Conservation (phyloP, 371 early-diverging fungal species). For the Mucor circinelloides region DNA sequence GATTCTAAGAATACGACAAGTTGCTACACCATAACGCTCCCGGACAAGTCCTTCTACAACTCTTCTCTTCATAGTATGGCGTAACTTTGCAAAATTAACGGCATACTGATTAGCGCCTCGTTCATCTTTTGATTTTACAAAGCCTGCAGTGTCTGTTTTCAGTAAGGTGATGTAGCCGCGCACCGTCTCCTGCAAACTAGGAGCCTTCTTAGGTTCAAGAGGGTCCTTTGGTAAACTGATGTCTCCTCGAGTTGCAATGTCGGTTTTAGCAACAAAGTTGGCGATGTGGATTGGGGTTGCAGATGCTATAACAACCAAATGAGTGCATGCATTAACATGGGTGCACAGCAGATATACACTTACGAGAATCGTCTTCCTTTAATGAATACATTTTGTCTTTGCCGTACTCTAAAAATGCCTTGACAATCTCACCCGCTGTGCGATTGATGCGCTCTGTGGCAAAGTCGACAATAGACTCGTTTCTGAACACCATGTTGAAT, state of each 20-base stretch:
- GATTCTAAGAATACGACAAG: conserved; percentile 75
- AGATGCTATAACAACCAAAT: conserved; percentile 29
- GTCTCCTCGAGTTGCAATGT: conserved; percentile 48
- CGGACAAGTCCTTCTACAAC: conserved; percentile 70
- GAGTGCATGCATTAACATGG: background rate
- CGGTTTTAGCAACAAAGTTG: conserved; percentile 50
- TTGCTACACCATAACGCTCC: conserved; percentile 76
- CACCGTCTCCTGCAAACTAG: conserved; percentile 50
- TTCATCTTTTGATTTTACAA: conserved; percentile 72
- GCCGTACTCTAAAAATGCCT: conserved; percentile 56
- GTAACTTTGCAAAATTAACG: conserved; percentile 64
- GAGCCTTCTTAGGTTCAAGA: conserved; percentile 44
- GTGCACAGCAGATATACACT: conserved; percentile 3
- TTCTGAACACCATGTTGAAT: conserved; percentile 78
- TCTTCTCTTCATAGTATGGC: conserved; percentile 59
- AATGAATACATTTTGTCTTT: conserved; percentile 55
- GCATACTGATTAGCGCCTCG: conserved; percentile 76
- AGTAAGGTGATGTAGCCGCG: conserved; percentile 71
- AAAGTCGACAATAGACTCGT: conserved; percentile 68
- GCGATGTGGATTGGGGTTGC: conserved; percentile 62
- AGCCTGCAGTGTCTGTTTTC: conserved; percentile 62
- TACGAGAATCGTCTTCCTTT: conserved; percentile 59
- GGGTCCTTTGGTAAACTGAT: conserved; percentile 60
- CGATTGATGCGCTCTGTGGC: conserved; percentile 68
- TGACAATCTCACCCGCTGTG: conserved; percentile 67